A percentile compares a stretch with the other conserved stretches of the same genome.
Conservation (phyloP, 495 filamentous ascomycete genomes). For the Tuber aestivum region DNA sequence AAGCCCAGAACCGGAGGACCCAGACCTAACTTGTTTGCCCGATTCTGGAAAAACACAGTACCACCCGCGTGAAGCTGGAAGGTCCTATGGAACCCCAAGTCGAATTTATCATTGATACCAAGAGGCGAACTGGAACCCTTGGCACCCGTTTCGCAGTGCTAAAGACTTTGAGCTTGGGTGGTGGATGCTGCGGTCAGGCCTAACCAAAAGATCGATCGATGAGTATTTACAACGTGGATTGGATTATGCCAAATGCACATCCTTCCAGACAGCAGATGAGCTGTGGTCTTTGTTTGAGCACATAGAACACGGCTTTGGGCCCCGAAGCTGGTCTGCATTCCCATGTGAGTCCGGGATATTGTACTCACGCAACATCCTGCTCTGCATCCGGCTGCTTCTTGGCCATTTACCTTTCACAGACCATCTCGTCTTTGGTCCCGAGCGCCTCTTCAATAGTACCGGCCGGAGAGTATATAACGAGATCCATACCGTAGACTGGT, state of each 20-base stretch:
- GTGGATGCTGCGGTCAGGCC: neutral
- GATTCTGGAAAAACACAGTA: neutral
- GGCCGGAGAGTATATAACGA: neutral
- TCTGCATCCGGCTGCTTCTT: neutral
- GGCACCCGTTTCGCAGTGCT: neutral
- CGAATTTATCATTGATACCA: neutral
- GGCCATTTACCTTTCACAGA: neutral
- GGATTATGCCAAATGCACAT: neutral
- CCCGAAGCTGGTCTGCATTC: neutral
- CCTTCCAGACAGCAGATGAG: neutral
- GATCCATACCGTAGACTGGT: slow-evolving; percentile 9
- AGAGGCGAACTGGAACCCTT: neutral
- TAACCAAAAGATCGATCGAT: neutral
- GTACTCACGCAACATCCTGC: neutral
- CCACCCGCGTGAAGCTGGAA: neutral
- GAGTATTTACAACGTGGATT: neutral
- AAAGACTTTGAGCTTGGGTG: neutral
- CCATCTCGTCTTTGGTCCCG: neutral
- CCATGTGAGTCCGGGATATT: neutral
- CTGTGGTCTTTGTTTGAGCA: neutral
- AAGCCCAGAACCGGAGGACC: neutral
- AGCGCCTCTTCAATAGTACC: neutral
- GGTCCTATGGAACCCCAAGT: neutral
- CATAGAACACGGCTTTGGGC: neutral
- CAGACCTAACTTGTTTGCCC: slow-evolving; percentile 6